Percentiles rank a stretch among this genome's conserved stretches.
Evolutionary conservation across 192 early-diverging fungal genomes (phyloP).

Genomic region (Mortierella hygrophila): DNA sequence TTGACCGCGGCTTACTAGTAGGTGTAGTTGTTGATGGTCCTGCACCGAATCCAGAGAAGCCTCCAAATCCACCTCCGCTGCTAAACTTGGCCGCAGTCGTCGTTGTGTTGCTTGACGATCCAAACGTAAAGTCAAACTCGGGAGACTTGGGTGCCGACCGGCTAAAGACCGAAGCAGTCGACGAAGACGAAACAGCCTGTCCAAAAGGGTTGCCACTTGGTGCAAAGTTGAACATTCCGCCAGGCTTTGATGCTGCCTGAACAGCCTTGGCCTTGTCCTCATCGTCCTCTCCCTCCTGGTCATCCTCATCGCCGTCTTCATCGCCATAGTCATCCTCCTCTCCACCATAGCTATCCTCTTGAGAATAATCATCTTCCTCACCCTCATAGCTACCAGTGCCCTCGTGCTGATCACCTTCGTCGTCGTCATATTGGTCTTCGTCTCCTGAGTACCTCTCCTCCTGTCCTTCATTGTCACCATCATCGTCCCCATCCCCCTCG

Average conservation of each 20-base stretch:
- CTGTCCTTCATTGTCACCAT: background rate
- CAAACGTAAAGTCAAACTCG: slow-evolving; percentile 3
- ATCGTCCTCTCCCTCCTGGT: background rate
- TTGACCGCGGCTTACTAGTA: background rate
- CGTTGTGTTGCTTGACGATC: background rate
- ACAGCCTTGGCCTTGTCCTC: background rate
- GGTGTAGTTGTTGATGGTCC: background rate
- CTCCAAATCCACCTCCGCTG: background rate
- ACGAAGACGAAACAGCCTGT: background rate
- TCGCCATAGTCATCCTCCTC: background rate
- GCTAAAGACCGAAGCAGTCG: background rate
- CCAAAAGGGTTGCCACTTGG: background rate
- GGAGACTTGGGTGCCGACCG: background rate
- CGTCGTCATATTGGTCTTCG: background rate
- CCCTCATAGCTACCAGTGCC: background rate
- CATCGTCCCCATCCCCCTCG: background rate
- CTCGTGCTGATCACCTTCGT: background rate
- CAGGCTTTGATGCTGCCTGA: background rate
- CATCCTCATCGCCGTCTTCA: background rate
- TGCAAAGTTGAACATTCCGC: slow-evolving; percentile 1
- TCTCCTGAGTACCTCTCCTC: background rate
- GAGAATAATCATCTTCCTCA: background rate
- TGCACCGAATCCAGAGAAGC: slow-evolving; percentile 1
- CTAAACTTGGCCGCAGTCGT: background rate
- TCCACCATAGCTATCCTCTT: background rate